Evolutionary conservation across 177 flowering plant genomes (phyloP), one percentile per base, ranked within the genome.

Genomic region (Vitis hybrid): DNA sequence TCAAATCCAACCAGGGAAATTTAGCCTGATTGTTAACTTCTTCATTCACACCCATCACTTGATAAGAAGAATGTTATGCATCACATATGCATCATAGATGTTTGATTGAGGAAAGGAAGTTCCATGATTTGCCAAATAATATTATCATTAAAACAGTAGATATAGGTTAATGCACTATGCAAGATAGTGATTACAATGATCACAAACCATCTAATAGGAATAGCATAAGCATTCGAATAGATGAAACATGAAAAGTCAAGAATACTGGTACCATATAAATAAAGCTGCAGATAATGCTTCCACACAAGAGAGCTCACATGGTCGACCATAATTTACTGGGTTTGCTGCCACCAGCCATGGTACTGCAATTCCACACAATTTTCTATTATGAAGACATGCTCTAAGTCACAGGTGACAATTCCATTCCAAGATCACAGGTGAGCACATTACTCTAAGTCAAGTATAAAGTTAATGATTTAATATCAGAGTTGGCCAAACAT

Each of bases 291-390:
- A 85, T 67, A 95, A 77, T 19, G 99, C 99, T 74, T 95, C 99
- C 61, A 95, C 98, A 72, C 99, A 95, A 50, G 99, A 95, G 64
- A 95, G 87, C 78, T 95, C 69, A 80, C 98, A 95, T 6, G 99
- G 99, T 34, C 97, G 83, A 29, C 99, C 99, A 83, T 95, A 95
- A 76, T 95, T 95, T 80, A 93, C 91, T 22, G 98, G 98, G 79
- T 95, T 95, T 67, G 99, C 99, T 59, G 98, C 99, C 56, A 92
- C 98, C 63, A 95, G 76, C 98, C 99, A 95, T 7, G 99, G 99
- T 60, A 95, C 97, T 93, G 89, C 83, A 85, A 67, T 68, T 61
- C 49, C 62, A 76, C 58, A 18, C 5, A 29, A 48, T 19, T 19
- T 59, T 59, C 31, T 39, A 39, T 39, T 7, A 39, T 39, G 5